These are phyloP conservation scores for Tephrocybe rancida DNA, from an alignment of 768 basidiomycete species.

Conservation along the genomic window DNA sequence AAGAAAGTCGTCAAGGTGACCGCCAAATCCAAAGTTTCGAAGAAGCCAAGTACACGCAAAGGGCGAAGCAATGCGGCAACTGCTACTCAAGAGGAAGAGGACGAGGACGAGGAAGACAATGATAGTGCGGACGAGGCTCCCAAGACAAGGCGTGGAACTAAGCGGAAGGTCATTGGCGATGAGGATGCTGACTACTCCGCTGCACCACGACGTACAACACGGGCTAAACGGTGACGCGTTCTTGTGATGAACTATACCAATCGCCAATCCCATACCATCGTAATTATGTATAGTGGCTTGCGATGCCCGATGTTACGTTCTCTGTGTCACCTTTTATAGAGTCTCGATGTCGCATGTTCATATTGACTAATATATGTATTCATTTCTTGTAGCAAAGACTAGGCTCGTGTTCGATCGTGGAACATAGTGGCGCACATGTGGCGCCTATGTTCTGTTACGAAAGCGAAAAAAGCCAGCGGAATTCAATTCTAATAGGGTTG, in stretches of 20 bases:
- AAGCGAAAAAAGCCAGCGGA: too few relatives aligned
- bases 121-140: conserved; percentile 12
- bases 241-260: not conserved
- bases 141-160: conserved; percentile 15
- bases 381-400: too few relatives aligned
- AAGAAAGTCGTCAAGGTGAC: conserved; percentile 20
- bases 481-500: too few relatives aligned
- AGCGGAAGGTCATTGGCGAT: conserved; percentile 11
- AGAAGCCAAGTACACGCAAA: conserved; percentile 17
- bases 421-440: too few relatives aligned
- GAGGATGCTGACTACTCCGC: conserved; percentile 5
- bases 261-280: too few relatives aligned
- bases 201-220: conserved; percentile 5
- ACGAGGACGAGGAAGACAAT: conserved; percentile 12
- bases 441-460: too few relatives aligned
- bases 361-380: too few relatives aligned
- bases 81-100: conserved; percentile 17
- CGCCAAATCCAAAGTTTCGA: conserved; percentile 20
- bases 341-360: too few relatives aligned
- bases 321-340: too few relatives aligned
- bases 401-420: too few relatives aligned
- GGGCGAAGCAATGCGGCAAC: conserved; percentile 13
- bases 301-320: too few relatives aligned
- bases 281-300: too few relatives aligned
- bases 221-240: conserved; percentile 5